Percentiles rank a stretch among this genome's conserved stretches.
phyloP scores from a whole-genome alignment of 2,329 filamentous ascomycete species.

The Tolypocladium tundrense region DNA sequence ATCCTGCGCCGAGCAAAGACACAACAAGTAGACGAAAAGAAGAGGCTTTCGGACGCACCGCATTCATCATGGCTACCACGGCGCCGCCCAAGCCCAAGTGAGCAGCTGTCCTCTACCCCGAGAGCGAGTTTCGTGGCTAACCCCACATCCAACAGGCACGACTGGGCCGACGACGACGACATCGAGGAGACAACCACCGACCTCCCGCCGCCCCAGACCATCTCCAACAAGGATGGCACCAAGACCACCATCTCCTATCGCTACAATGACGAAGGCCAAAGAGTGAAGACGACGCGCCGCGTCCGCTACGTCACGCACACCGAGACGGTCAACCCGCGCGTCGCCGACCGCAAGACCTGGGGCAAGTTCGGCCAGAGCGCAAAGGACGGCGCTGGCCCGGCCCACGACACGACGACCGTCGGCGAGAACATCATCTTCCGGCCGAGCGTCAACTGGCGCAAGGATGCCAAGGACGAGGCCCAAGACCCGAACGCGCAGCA shows the following conservation, averaged over 20 bases:
- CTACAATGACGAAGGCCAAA: constrained; percentile 87
- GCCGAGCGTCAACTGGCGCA: constrained; percentile 88
- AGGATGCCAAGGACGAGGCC: constrained; percentile 73
- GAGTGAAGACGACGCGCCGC: constrained; percentile 93
- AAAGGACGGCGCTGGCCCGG: constrained; percentile 74
- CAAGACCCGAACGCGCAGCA: constrained; percentile 62
- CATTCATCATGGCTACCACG: constrained; percentile 26
- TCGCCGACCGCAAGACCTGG: constrained; percentile 91
- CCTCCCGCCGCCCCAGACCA: constrained; percentile 79
- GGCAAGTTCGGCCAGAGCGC: constrained; percentile 84
- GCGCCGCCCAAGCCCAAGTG: constrained; percentile 30
- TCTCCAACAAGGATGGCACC: constrained; percentile 95
- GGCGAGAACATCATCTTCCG: constrained; percentile 98
- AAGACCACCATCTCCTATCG: constrained; percentile 89
- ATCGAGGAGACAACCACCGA: constrained; percentile 60
- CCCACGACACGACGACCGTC: constrained; percentile 80
- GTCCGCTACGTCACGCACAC: constrained; percentile 88
- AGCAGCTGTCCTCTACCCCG: constrained; percentile 9
- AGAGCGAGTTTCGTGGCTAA: constrained; percentile 15
- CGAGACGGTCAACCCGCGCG: constrained; percentile 90
- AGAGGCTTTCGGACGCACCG: not conserved
- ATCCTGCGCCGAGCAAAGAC: not conserved
- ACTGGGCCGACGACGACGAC: constrained; percentile 96
- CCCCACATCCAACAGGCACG: constrained; percentile 40
- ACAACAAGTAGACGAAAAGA: not conserved